These are phyloP conservation scores for Penicillium brasilianum DNA, from an alignment of 2,329 filamentous ascomycete genomes.

Conservation along the genomic window DNA sequence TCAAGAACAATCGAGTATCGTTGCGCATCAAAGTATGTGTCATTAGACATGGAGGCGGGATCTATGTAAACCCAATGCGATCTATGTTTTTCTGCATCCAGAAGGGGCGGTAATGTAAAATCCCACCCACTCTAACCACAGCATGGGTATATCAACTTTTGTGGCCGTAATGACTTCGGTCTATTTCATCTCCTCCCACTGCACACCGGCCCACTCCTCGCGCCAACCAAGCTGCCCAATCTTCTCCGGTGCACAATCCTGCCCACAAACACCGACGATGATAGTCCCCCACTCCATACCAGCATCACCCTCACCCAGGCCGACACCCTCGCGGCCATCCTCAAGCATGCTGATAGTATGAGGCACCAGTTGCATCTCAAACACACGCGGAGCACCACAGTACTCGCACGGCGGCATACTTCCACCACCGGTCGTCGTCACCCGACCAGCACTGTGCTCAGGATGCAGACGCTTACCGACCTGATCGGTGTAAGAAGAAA, in stretches of 20 bases:
- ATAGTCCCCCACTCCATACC: conserved; percentile 99
- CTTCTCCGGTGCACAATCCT: conserved; percentile 72
- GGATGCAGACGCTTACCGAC: conserved; percentile 68
- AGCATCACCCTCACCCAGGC: conserved; percentile 64
- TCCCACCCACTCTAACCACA: background rate
- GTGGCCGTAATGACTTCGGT: background rate
- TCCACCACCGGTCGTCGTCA: conserved; percentile 32
- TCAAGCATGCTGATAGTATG: conserved; percentile 90
- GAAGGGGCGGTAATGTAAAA: background rate
- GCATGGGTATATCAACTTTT: conserved; percentile 17
- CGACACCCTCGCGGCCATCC: conserved; percentile 65
- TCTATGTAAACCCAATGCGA: conserved; percentile 8
- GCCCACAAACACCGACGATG: conserved; percentile 80
- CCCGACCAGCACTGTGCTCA: conserved; percentile 32
- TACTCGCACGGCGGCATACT: conserved; percentile 75
- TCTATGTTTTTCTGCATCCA: conserved; percentile 14
- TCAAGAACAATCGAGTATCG: background rate
- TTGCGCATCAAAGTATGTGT: background rate
- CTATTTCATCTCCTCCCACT: conserved; percentile 79
- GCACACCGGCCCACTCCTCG: conserved; percentile 97
- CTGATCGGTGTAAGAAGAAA: conserved; percentile 79
- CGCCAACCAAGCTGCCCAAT: conserved; percentile 74
- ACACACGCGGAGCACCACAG: conserved; percentile 76
- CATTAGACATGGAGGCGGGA: background rate
- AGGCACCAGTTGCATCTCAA: conserved; percentile 91